Percentiles rank a stretch among this genome's conserved stretches.
These are phyloP conservation scores for Aethionema arabicum DNA, from an alignment of 345 rosid species.

Conservation along the genomic window DNA sequence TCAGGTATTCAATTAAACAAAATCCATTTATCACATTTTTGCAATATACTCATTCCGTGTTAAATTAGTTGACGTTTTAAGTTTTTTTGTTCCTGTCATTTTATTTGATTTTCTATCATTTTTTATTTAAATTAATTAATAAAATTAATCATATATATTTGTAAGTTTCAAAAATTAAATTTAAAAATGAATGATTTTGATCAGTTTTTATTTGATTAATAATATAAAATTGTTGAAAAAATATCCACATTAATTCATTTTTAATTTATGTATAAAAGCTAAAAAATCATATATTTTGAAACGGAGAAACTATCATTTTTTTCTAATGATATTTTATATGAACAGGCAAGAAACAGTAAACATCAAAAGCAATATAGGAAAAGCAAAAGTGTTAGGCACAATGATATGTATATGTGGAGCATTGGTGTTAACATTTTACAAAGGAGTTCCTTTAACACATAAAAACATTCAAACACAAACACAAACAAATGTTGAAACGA, in stretches of 20 bases:
- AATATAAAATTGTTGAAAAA: no score
- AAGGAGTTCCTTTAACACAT: conserved; percentile 44
- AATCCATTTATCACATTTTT: neutral
- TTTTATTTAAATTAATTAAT: neutral
- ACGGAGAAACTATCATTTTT: no score
- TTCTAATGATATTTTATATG: neutral
- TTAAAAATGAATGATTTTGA: no score
- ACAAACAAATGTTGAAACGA: conserved; percentile 7
- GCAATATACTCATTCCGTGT: no score
- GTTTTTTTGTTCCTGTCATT: neutral
- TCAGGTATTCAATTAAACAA: conserved; percentile 37
- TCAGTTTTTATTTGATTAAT: no score
- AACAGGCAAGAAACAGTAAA: conserved; percentile 54
- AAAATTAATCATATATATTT: neutral
- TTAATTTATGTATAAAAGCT: no score
- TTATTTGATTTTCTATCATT: neutral
- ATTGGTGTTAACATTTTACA: conserved; percentile 50
- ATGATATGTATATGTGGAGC: conserved; percentile 58
- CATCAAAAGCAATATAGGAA: conserved; percentile 46
- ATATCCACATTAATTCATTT: no score
- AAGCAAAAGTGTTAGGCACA: conserved; percentile 56
- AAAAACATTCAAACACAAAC: conserved; percentile 16
- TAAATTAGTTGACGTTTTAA: no score
- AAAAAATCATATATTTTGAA: no score
- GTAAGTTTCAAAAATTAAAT: no score